Evolutionary conservation across 2,329 filamentous ascomycete genomes (phyloP).

Genomic region (Penicillium occitanis): DNA sequence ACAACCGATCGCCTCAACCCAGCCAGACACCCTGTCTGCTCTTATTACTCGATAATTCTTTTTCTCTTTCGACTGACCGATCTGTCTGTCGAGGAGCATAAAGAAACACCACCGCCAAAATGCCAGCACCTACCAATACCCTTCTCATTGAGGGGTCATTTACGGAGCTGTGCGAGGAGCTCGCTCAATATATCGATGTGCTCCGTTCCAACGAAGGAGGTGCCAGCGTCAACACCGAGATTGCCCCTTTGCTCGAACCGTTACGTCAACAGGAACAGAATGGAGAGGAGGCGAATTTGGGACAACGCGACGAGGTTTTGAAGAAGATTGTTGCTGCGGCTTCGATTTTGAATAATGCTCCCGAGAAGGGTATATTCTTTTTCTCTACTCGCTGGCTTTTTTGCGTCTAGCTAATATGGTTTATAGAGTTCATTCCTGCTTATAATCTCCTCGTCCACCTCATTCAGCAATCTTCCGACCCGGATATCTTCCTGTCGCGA

Average conservation of each 20-base stretch:
- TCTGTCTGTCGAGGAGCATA: slow-evolving; percentile 12
- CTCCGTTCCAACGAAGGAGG: slow-evolving; percentile 66
- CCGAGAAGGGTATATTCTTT: slow-evolving; percentile 69
- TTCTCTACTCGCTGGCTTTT: too few species aligned
- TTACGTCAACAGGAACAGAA: slow-evolving; percentile 55
- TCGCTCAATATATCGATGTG: slow-evolving; percentile 88
- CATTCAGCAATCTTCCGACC: slow-evolving; percentile 78
- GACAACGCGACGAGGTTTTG: slow-evolving; percentile 77
- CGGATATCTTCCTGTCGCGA: slow-evolving; percentile 79
- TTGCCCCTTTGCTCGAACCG: slow-evolving; percentile 66
- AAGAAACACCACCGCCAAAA: slow-evolving; percentile 30
- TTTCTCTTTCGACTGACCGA: slow-evolving; percentile 13
- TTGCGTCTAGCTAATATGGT: slow-evolving; percentile 2
- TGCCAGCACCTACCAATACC: slow-evolving; percentile 62
- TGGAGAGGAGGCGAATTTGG: slow-evolving; percentile 53
- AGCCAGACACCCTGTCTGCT: not conserved
- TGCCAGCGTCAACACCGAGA: slow-evolving; percentile 57
- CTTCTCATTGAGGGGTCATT: slow-evolving; percentile 86
- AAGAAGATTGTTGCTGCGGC: slow-evolving; percentile 86
- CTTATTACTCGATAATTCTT: not conserved
- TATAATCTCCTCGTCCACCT: slow-evolving; percentile 98
- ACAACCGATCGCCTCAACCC: slow-evolving; percentile 26
- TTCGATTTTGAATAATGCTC: slow-evolving; percentile 72
- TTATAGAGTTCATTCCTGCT: slow-evolving; percentile 80
- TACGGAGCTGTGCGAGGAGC: slow-evolving; percentile 87